Evolutionary conservation across 2,329 filamentous ascomycete genomes (phyloP).

Genomic region (Penicillium hesseltinei): DNA sequence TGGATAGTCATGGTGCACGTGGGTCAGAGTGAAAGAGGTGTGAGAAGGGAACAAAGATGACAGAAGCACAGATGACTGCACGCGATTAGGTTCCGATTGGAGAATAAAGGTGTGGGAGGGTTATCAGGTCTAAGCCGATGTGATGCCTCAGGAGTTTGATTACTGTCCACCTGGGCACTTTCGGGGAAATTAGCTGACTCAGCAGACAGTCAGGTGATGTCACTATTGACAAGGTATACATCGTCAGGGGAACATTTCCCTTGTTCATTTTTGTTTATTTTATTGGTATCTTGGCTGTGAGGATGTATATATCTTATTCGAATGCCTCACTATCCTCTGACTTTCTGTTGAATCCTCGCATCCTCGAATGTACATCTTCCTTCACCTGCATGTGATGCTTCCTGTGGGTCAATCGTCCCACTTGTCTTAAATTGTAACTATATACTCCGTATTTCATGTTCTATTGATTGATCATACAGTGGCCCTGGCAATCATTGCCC

Average conservation of each 20-base stretch:
- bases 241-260: neutral
- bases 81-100: constrained; percentile 14
- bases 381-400: constrained; percentile 1
- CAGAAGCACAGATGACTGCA: neutral
- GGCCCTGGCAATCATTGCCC: neutral
- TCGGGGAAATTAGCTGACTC: constrained; percentile 17
- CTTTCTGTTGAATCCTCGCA: neutral
- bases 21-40: neutral
- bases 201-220: constrained; percentile 36
- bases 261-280: neutral
- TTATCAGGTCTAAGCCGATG: constrained; percentile 20
- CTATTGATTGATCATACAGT: neutral
- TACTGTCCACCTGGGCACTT: constrained; percentile 16
- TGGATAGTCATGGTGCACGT: constrained; percentile 79
- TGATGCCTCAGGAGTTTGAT: constrained; percentile 24
- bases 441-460: neutral
- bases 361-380: neutral
- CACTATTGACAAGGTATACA: constrained; percentile 15
- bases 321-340: neutral
- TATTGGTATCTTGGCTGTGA: too few species aligned
- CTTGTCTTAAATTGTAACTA: neutral
- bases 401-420: constrained; percentile 1
- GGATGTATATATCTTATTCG: neutral
- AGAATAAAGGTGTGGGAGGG: constrained; percentile 7
- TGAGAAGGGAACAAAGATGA: neutral